Percentiles rank a stretch among this genome's conserved stretches.
phyloP scores from a whole-genome alignment of 2,329 filamentous ascomycete species.

The Pseudogymnoascus sp. region DNA sequence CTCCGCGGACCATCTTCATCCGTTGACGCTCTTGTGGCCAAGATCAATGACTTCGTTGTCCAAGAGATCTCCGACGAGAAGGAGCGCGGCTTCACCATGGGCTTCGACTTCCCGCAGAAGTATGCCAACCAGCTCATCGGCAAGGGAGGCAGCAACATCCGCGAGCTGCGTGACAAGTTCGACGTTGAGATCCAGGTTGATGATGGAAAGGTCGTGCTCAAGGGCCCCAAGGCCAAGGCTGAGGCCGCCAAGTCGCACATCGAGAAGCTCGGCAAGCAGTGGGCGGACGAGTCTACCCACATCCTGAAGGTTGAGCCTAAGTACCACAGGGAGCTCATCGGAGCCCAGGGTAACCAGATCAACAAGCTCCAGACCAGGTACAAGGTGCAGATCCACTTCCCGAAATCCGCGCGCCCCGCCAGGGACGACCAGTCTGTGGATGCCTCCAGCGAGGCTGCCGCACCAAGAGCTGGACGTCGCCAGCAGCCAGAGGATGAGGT shows the following conservation, averaged over 20 bases:
- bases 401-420: conserved; percentile 52
- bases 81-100: conserved; percentile 77
- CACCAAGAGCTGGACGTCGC: conserved; percentile 50
- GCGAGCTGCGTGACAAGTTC: conserved; percentile 56
- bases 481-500: conserved; percentile 84
- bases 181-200: conserved; percentile 78
- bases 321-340: conserved; percentile 90
- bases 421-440: conserved; percentile 68
- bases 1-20: conserved; percentile 68
- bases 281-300: conserved; percentile 86
- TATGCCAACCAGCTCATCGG: conserved; percentile 78
- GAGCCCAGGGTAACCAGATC: conserved; percentile 77
- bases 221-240: conserved; percentile 90
- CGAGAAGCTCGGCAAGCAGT: conserved; percentile 64
- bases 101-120: conserved; percentile 92
- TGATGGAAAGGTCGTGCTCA: conserved; percentile 89
- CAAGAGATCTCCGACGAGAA: conserved; percentile 89
- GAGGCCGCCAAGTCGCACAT: conserved; percentile 81
- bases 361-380: conserved; percentile 89
- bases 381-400: conserved; percentile 93
- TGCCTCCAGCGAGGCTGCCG: conserved; percentile 55
- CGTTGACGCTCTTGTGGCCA: conserved; percentile 63
- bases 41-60: conserved; percentile 70
- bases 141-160: conserved; percentile 58
- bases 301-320: conserved; percentile 84